phyloP scores from a whole-genome alignment of 371 early-diverging fungal genomes.

The Actinomucor elegans region DNA sequence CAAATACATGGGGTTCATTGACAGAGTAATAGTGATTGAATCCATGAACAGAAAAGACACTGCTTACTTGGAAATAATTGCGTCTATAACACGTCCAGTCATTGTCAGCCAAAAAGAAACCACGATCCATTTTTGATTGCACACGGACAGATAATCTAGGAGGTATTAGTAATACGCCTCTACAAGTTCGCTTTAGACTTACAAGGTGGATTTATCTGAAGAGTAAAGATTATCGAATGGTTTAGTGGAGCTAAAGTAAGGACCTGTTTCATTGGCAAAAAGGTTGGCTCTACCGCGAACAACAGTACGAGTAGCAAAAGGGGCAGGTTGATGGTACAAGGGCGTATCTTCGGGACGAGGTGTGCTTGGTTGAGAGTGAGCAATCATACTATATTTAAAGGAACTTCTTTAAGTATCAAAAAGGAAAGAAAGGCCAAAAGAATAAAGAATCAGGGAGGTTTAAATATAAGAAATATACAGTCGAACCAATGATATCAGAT shows the following conservation, averaged over 20 bases:
- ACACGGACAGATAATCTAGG: slow-evolving; percentile 42
- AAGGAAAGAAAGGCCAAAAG: not conserved
- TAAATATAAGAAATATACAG: not conserved
- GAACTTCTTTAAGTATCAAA: not conserved
- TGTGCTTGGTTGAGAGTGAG: slow-evolving; percentile 30
- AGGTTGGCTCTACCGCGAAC: slow-evolving; percentile 19
- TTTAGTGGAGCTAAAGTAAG: slow-evolving; percentile 34
- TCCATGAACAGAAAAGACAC: slow-evolving; percentile 57
- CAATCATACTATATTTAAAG: slow-evolving; percentile 20
- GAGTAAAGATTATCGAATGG: slow-evolving; percentile 53
- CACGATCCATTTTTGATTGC: slow-evolving; percentile 66
- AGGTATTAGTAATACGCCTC: not conserved
- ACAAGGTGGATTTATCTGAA: slow-evolving; percentile 51
- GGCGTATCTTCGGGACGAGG: slow-evolving; percentile 21
- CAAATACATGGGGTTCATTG: slow-evolving; percentile 46
- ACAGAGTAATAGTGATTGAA: slow-evolving; percentile 33
- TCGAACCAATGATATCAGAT: not conserved
- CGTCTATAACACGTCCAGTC: slow-evolving; percentile 90
- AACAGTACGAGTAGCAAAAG: slow-evolving; percentile 9
- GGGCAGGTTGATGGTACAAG: slow-evolving; percentile 7
- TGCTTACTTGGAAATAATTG: slow-evolving; percentile 85
- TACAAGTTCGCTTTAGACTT: slow-evolving; percentile 6
- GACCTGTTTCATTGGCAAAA: slow-evolving; percentile 22
- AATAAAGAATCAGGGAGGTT: not conserved
- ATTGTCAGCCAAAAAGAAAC: slow-evolving; percentile 70